These are phyloP conservation scores for Phlyctochytrium arcticum DNA, from an alignment of 192 early-diverging fungal species.

Conservation along the genomic window DNA sequence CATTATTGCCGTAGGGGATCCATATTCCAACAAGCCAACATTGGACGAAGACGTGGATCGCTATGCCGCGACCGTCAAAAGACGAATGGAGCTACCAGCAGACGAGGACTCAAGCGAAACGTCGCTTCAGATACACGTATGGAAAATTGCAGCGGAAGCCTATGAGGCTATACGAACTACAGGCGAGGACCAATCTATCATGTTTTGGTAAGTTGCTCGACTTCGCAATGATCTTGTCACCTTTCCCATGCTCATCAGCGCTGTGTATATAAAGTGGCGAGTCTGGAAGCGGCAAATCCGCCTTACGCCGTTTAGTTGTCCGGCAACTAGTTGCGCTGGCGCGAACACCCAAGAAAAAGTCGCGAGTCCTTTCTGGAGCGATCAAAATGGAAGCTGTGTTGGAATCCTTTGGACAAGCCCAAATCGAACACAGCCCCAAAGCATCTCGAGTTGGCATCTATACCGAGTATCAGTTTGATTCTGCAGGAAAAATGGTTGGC, in stretches of 20 bases:
- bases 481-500: constrained; percentile 76
- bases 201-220: background rate
- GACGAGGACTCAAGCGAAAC: too few relatives aligned
- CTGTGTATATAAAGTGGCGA: constrained; percentile 56
- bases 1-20: background rate
- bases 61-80: background rate
- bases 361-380: constrained; percentile 65
- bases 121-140: too few relatives aligned
- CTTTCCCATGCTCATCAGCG: background rate
- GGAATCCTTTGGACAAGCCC: constrained; percentile 70
- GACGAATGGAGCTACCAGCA: background rate
- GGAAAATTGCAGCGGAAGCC: background rate
- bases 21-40: background rate
- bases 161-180: background rate
- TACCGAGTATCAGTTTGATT: constrained; percentile 87
- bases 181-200: background rate
- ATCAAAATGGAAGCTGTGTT: constrained; percentile 63
- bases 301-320: constrained; percentile 61
- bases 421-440: constrained; percentile 52
- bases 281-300: constrained; percentile 79
- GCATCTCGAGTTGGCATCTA: constrained; percentile 73
- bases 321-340: constrained; percentile 67
- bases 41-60: background rate
- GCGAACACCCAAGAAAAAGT: constrained; percentile 72
- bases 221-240: background rate